Evolutionary conservation across 495 filamentous ascomycete genomes (phyloP).

Genomic region (Saxophila tyrrhenica): DNA sequence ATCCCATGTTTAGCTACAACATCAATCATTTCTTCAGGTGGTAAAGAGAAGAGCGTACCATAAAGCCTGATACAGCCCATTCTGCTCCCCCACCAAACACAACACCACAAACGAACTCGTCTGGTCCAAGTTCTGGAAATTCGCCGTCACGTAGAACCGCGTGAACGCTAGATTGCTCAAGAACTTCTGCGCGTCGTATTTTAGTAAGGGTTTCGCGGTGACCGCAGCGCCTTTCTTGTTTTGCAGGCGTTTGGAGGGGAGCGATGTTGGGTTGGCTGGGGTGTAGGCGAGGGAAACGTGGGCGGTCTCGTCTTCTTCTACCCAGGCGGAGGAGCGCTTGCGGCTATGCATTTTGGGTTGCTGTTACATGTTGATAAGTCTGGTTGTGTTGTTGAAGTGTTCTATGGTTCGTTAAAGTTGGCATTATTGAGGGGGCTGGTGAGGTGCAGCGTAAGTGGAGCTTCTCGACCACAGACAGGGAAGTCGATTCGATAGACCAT

Average conservation of each 20-base stretch:
- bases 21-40: neutral
- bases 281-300: neutral
- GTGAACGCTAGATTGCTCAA: constrained; percentile 11
- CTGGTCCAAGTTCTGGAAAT: constrained; percentile 7
- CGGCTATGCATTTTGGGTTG: neutral
- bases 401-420: too few relatives aligned
- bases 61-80: neutral
- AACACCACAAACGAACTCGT: neutral
- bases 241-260: neutral
- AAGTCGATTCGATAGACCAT: too few relatives aligned
- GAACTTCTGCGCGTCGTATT: constrained; percentile 7
- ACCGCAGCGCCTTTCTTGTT: neutral
- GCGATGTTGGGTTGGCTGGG: neutral
- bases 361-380: too few relatives aligned
- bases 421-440: neutral
- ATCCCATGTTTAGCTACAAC: too few relatives aligned
- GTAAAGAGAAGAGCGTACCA: neutral
- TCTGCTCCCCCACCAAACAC: neutral
- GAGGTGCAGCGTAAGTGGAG: neutral
- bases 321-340: neutral
- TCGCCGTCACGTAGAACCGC: constrained; percentile 6
- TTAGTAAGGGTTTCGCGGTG: neutral
- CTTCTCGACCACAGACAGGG: too few relatives aligned
- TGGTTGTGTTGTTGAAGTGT: too few relatives aligned
- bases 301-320: neutral